These are phyloP conservation scores for Globisporangium camurandrum DNA, from an alignment of 352 stramenopile genomes.

Conservation along the genomic window DNA sequence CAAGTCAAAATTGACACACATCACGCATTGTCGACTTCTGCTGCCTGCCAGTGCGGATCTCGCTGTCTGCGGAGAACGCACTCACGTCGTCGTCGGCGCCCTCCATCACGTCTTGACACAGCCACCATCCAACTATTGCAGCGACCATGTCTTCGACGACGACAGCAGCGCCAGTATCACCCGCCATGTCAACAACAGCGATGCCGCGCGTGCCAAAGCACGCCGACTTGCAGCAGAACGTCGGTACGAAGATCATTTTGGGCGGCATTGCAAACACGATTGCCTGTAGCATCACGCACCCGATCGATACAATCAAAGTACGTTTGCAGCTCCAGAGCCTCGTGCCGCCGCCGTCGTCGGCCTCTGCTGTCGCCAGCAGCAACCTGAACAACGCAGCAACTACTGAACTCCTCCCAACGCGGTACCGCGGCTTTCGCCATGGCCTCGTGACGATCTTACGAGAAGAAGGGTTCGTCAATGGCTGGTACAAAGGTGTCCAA, in stretches of 20 bases:
- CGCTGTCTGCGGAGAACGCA: constrained; percentile 4
- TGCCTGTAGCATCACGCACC: constrained; percentile 41
- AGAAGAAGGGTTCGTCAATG: constrained; percentile 43
- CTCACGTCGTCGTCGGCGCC: constrained; percentile 1
- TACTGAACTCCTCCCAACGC: constrained; percentile 17
- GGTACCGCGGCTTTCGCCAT: constrained; percentile 52
- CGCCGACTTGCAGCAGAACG: constrained; percentile 39
- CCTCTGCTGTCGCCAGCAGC: too few species aligned
- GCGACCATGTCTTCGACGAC: constrained; percentile 5
- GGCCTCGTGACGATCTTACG: constrained; percentile 43
- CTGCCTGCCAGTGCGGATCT: constrained; percentile 11
- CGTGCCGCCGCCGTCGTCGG: background rate
- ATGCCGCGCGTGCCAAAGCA: constrained; percentile 18
- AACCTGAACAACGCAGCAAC: too few species aligned
- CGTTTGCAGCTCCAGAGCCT: constrained; percentile 55
- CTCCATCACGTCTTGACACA: background rate
- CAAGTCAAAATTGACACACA: too few species aligned
- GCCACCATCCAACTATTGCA: background rate
- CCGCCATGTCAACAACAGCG: background rate
- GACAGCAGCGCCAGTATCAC: background rate
- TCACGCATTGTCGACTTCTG: too few species aligned
- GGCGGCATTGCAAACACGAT: constrained; percentile 58
- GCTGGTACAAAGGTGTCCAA: constrained; percentile 50
- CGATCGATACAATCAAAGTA: constrained; percentile 64
- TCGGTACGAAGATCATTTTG: constrained; percentile 54